A percentile compares a stretch with the other conserved stretches of the same genome.
Evolutionary conservation across 2,329 filamentous ascomycete species (phyloP).

Genomic region (Exophiala viscosa): DNA sequence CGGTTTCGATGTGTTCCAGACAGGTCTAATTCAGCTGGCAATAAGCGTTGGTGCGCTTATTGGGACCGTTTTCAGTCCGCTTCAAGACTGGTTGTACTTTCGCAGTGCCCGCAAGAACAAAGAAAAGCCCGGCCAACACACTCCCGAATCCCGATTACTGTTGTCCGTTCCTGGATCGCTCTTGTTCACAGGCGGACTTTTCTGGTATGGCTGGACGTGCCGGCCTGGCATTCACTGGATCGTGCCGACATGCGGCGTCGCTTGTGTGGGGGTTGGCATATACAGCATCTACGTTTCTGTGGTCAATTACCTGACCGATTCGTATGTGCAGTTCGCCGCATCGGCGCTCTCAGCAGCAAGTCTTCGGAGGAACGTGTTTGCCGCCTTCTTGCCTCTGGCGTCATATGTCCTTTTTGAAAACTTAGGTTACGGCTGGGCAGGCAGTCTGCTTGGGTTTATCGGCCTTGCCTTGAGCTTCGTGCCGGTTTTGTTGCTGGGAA

Average conservation of each 20-base stretch:
- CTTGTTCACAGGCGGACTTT: conserved; percentile 37
- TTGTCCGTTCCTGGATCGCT: conserved; percentile 44
- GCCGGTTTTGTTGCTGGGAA: conserved; percentile 40
- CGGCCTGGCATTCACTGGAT: conserved; percentile 33
- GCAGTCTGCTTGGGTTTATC: conserved; percentile 43
- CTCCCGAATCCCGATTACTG: conserved; percentile 40
- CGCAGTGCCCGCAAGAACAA: neutral
- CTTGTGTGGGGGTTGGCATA: conserved; percentile 40
- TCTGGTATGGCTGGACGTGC: conserved; percentile 38
- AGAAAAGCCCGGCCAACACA: neutral
- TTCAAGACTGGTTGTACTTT: conserved; percentile 32
- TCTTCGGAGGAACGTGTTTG: conserved; percentile 44
- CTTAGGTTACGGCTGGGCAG: conserved; percentile 44
- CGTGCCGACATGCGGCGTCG: conserved; percentile 33
- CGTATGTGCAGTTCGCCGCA: conserved; percentile 48
- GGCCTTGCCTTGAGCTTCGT: conserved; percentile 39
- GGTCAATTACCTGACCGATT: conserved; percentile 48
- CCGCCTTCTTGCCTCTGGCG: conserved; percentile 45
- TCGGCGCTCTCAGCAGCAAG: conserved; percentile 46
- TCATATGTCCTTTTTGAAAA: conserved; percentile 40
- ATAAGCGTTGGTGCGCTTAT: conserved; percentile 43
- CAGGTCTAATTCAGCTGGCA: conserved; percentile 40
- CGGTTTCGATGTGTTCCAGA: conserved; percentile 35
- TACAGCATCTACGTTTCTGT: conserved; percentile 47
- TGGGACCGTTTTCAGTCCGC: conserved; percentile 39